These are phyloP conservation scores for Persicaria tinctoria DNA, from an alignment of 148 eudicot genomes.

Conservation along the genomic window DNA sequence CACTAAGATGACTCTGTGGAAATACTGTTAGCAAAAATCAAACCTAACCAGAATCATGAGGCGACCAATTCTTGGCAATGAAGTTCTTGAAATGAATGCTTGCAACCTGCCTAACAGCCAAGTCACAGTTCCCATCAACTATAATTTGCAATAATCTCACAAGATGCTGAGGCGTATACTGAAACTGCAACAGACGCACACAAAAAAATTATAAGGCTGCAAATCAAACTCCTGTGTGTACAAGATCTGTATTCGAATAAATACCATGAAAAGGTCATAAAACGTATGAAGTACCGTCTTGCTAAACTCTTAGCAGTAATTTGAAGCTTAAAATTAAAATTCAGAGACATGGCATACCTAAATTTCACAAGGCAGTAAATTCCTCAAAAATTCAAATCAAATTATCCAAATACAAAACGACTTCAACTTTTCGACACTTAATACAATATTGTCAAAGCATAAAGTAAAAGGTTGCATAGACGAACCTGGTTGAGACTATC, in stretches of 20 bases:
- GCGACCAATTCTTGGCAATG: slow-evolving; percentile 88
- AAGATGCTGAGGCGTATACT: slow-evolving; percentile 79
- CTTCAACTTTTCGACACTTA: background rate
- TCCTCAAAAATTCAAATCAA: background rate
- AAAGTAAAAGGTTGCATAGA: background rate
- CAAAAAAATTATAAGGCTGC: background rate
- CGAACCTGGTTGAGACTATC: slow-evolving; percentile 74
- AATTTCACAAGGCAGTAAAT: background rate
- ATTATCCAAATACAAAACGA: background rate
- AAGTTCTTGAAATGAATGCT: slow-evolving; percentile 96
- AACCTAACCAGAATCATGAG: slow-evolving; percentile 69
- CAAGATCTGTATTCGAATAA: background rate
- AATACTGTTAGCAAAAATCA: background rate
- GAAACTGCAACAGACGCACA: slow-evolving; percentile 44
- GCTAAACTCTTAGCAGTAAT: background rate
- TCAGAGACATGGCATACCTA: background rate
- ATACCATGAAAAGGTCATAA: background rate
- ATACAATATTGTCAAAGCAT: background rate
- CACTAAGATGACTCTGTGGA: background rate
- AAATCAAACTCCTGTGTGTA: background rate
- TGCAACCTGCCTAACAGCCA: slow-evolving; percentile 85
- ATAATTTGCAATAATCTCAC: slow-evolving; percentile 89
- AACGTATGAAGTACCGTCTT: background rate
- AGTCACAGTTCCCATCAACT: slow-evolving; percentile 78
- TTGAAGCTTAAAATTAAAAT: background rate